Conservation (phyloP, 2,329 filamentous ascomycete genomes). For the Botrytis aclada region DNA sequence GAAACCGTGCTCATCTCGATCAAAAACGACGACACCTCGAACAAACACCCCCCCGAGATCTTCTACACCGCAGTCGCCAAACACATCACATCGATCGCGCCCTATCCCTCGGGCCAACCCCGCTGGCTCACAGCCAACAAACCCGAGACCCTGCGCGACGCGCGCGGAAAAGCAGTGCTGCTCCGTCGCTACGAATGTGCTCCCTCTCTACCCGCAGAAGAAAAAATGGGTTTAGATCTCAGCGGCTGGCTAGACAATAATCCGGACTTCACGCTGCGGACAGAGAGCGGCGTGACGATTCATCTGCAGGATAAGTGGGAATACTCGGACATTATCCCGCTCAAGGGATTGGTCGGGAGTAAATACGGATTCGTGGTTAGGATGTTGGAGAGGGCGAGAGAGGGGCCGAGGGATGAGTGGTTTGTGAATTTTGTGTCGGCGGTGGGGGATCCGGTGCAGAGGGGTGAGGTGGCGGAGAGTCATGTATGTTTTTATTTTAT, state of each 20-base stretch:
- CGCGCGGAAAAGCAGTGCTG: constrained; percentile 64
- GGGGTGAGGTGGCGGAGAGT: constrained; percentile 42
- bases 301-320: constrained; percentile 49
- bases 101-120: constrained; percentile 36
- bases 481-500: constrained; percentile 30
- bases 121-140: constrained; percentile 60
- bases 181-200: constrained; percentile 61
- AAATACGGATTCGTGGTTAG: constrained; percentile 42
- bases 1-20: constrained; percentile 67
- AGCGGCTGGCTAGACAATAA: constrained; percentile 63
- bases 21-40: constrained; percentile 62
- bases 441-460: constrained; percentile 39
- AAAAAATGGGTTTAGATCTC: constrained; percentile 41
- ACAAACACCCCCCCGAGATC: constrained; percentile 52
- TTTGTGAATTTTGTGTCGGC: constrained; percentile 46
- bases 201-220: constrained; percentile 36
- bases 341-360: constrained; percentile 41
- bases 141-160: constrained; percentile 60
- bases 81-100: constrained; percentile 47
- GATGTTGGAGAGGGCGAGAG: constrained; percentile 40
- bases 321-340: constrained; percentile 40
- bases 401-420: constrained; percentile 34
- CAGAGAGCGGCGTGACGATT: constrained; percentile 39
- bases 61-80: constrained; percentile 49
- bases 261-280: constrained; percentile 51